These are phyloP conservation scores for Rubia yunnanensis DNA, from an alignment of 257 asterid species.

Conservation along the genomic window DNA sequence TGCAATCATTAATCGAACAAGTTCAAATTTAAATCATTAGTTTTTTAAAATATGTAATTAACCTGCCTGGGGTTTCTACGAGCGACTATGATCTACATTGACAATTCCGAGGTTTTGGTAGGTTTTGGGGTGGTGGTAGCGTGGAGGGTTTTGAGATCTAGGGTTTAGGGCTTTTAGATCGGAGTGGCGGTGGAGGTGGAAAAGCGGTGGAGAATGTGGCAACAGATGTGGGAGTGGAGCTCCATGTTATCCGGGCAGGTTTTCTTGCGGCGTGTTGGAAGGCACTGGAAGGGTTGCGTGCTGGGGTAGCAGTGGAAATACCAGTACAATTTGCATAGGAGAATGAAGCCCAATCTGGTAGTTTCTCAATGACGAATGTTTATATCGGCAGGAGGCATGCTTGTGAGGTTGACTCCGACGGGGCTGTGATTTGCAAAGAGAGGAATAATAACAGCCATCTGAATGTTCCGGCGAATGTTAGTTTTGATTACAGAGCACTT, in stretches of 20 bases:
- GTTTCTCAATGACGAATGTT: constrained; percentile 42
- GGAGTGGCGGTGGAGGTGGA: too few relatives aligned
- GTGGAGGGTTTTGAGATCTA: too few relatives aligned
- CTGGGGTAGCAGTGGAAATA: constrained; percentile 39
- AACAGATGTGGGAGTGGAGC: too few relatives aligned
- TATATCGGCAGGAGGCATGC: constrained; percentile 56
- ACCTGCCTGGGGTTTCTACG: too few relatives aligned
- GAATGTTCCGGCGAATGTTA: constrained; percentile 34
- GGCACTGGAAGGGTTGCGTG: constrained; percentile 33
- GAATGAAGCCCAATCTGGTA: constrained; percentile 36
- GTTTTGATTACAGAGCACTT: constrained; percentile 29
- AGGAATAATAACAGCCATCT: constrained; percentile 43
- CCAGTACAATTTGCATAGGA: constrained; percentile 8
- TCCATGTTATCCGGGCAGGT: constrained; percentile 54
- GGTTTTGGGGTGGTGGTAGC: too few relatives aligned
- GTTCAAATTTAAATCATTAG: too few relatives aligned
- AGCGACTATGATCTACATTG: too few relatives aligned
- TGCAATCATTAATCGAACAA: too few relatives aligned
- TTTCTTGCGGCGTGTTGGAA: constrained; percentile 53
- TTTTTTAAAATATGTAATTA: too few relatives aligned
- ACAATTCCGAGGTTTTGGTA: too few relatives aligned
- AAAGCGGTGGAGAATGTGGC: too few relatives aligned
- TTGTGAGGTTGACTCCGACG: constrained; percentile 45
- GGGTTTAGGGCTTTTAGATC: too few relatives aligned
- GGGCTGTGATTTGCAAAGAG: constrained; percentile 54